Percentiles rank a stretch among this genome's conserved stretches.
These are phyloP conservation scores for Cenchrus fungigraminus DNA, from an alignment of 176 grass and related monocot genomes.

Conservation along the genomic window DNA sequence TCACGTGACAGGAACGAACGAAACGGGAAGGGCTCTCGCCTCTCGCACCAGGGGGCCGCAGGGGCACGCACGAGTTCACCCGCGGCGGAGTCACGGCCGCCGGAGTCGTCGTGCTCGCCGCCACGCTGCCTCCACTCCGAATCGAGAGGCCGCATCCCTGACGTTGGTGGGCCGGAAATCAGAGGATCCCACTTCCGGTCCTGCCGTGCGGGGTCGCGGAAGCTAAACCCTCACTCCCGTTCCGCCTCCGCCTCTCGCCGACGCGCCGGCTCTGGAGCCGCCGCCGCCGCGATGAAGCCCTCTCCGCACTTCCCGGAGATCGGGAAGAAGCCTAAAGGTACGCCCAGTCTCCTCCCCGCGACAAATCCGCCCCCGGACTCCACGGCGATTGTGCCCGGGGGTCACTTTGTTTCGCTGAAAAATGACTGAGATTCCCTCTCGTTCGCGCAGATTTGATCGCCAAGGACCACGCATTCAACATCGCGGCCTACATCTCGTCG, in stretches of 20 bases:
- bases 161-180: neutral
- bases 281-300: constrained; percentile 64
- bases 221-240: constrained; percentile 16
- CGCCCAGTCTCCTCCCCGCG: neutral
- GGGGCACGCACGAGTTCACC: neutral
- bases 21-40: neutral
- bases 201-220: neutral
- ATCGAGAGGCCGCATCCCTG: neutral
- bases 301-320: constrained; percentile 72
- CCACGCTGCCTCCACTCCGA: neutral
- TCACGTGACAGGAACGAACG: neutral
- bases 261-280: constrained; percentile 40
- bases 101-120: neutral
- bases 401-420: constrained; percentile 19
- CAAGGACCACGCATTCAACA: constrained; percentile 78
- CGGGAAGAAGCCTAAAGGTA: constrained; percentile 85
- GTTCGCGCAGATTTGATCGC: constrained; percentile 60
- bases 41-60: neutral
- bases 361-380: neutral
- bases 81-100: neutral
- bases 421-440: neutral
- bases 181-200: neutral
- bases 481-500: constrained; percentile 66
- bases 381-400: neutral
- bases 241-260: constrained; percentile 7